Evolutionary conservation across 441 rosid genomes (phyloP).

Genomic region (Mallotus japonicus): DNA sequence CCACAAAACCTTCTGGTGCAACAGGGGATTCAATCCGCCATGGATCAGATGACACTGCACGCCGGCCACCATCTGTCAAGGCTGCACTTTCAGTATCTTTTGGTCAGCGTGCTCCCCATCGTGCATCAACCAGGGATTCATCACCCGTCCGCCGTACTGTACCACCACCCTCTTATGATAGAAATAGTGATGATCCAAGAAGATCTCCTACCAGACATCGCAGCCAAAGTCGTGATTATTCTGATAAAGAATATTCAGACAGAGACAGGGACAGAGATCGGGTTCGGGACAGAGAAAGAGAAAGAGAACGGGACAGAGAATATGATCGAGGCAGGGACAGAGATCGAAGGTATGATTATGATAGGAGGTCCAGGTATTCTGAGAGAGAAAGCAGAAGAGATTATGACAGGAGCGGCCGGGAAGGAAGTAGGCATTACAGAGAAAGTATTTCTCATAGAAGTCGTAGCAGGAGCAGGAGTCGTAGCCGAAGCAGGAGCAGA

Average conservation of each 20-base stretch:
- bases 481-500: constrained; percentile 73
- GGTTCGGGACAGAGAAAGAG: constrained; percentile 23
- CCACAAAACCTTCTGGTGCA: constrained; percentile 75
- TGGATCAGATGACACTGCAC: constrained; percentile 95
- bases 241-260: constrained; percentile 50
- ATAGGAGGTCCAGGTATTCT: constrained; percentile 49
- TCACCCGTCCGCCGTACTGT: constrained; percentile 90
- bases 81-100: constrained; percentile 99
- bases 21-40: constrained; percentile 73
- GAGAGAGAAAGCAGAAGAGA: constrained; percentile 60
- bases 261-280: constrained; percentile 34
- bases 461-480: constrained; percentile 52
- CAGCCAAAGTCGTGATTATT: constrained; percentile 67
- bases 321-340: constrained; percentile 42
- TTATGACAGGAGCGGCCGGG: constrained; percentile 34
- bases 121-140: constrained; percentile 97
- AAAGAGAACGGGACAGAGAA: constrained; percentile 23
- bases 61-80: constrained; percentile 99
- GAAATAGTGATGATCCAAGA: constrained; percentile 47
- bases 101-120: constrained; percentile 99
- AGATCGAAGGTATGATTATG: constrained; percentile 52
- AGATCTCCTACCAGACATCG: constrained; percentile 61
- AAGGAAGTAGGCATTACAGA: constrained; percentile 40
- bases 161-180: constrained; percentile 59
- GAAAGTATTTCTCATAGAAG: constrained; percentile 42